phyloP scores from a whole-genome alignment of 805 yeast species.

The Groenewaldozyma tartarivorans region DNA sequence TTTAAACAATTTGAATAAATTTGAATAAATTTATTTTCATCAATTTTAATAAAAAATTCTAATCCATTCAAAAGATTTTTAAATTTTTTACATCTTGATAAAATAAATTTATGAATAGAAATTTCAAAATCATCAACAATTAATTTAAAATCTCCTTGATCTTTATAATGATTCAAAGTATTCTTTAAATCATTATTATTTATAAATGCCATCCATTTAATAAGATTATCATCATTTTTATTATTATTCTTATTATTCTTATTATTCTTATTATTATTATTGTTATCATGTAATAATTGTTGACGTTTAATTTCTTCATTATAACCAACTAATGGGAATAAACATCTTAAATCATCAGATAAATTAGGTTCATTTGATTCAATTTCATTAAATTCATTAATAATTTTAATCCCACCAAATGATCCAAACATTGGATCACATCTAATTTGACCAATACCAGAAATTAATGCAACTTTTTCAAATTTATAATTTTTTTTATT shows the following conservation, averaged over 20 bases:
- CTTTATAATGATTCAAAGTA: slow-evolving; percentile 1
- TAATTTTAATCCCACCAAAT: slow-evolving; percentile 60
- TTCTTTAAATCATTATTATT: slow-evolving; percentile 4
- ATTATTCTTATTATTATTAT: not conserved
- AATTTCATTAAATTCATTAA: slow-evolving; percentile 49
- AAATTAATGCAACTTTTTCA: slow-evolving; percentile 42
- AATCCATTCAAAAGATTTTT: not conserved
- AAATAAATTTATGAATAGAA: slow-evolving; percentile 28
- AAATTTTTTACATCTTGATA: not conserved
- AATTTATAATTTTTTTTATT: slow-evolving; percentile 41
- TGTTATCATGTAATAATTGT: not conserved
- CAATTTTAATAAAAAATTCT: not conserved
- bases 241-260: not conserved
- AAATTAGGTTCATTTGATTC: slow-evolving; percentile 39
- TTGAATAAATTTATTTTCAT: too few relatives aligned
- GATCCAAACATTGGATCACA: slow-evolving; percentile 59
- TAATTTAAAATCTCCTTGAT: slow-evolving; percentile 7
- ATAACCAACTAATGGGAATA: slow-evolving; percentile 37
- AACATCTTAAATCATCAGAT: slow-evolving; percentile 41
- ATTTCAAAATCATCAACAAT: slow-evolving; percentile 14
- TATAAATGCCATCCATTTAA: slow-evolving; percentile 3
- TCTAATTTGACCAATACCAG: slow-evolving; percentile 49
- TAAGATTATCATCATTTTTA: not conserved
- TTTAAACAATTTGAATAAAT: slow-evolving; percentile 11
- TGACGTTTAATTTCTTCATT: slow-evolving; percentile 6